phyloP scores from a whole-genome alignment of 495 filamentous ascomycete genomes.

The Aspergillus sparsus region DNA sequence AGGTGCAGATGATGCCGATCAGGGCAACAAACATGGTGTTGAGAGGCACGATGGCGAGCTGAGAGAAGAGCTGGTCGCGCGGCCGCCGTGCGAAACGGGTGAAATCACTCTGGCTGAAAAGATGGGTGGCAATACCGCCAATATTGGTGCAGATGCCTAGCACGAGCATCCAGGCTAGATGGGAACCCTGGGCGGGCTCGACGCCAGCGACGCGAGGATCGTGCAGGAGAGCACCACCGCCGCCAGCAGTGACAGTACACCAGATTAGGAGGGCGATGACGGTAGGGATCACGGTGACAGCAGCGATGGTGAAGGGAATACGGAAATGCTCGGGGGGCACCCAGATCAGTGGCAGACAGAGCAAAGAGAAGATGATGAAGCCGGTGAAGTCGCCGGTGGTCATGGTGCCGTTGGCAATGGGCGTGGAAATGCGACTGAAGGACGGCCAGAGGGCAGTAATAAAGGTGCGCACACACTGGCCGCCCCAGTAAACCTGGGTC shows the following conservation, averaged over 20 bases:
- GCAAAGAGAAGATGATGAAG: conserved; percentile 7
- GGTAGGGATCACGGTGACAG: conserved; percentile 5
- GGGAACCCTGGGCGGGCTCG: background rate
- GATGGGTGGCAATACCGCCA: conserved; percentile 6
- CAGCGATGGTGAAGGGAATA: conserved; percentile 6
- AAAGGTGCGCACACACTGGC: conserved; percentile 8
- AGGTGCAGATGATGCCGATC: conserved; percentile 17
- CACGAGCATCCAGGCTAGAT: conserved; percentile 10
- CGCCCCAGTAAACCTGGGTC: conserved; percentile 6
- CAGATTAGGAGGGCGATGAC: conserved; percentile 11
- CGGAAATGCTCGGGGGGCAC: conserved; percentile 8
- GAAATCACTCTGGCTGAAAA: conserved; percentile 10
- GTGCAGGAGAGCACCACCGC: conserved; percentile 3
- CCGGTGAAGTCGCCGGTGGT: conserved; percentile 7
- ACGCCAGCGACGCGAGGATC: background rate
- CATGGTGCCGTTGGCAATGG: conserved; percentile 5
- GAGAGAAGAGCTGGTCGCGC: conserved; percentile 9
- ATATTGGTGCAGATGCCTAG: conserved; percentile 11
- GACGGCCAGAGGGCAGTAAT: conserved; percentile 8
- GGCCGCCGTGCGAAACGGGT: conserved; percentile 12
- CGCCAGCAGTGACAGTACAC: conserved; percentile 4
- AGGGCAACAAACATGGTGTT: conserved; percentile 14
- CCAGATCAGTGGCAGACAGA: conserved; percentile 13
- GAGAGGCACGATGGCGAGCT: conserved; percentile 10
- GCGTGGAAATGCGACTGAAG: background rate